Percentiles rank a stretch among this genome's conserved stretches.
phyloP scores from a whole-genome alignment of 805 yeast genomes.

The Lachancea dasiensis region DNA sequence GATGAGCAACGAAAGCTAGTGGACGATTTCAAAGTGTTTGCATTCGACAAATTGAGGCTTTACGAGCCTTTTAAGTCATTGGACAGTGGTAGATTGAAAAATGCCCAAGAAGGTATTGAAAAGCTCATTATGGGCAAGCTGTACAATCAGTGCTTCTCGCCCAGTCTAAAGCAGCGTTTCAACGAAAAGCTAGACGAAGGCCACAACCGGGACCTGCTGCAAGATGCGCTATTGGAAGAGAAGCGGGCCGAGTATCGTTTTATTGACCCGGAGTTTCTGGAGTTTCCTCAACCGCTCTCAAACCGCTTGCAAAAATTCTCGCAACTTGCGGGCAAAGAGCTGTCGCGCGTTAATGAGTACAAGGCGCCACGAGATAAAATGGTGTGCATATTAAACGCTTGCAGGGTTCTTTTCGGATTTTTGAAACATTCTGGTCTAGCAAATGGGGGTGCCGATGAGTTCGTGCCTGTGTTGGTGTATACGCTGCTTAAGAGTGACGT shows the following conservation, averaged over 20 bases:
- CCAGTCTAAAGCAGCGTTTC: constrained; percentile 37
- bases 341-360: constrained; percentile 70
- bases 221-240: constrained; percentile 47
- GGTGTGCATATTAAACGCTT: constrained; percentile 83
- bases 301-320: constrained; percentile 49
- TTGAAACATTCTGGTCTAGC: constrained; percentile 60
- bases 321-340: constrained; percentile 63
- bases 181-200: constrained; percentile 41
- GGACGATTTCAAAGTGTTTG: constrained; percentile 68
- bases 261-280: constrained; percentile 71
- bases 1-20: constrained; percentile 75
- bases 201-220: constrained; percentile 56
- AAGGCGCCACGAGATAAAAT: constrained; percentile 94
- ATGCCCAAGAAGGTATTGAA: constrained; percentile 87
- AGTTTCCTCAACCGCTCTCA: constrained; percentile 51
- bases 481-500: constrained; percentile 69
- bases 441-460: constrained; percentile 84
- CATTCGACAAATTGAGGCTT: constrained; percentile 52
- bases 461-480: constrained; percentile 81
- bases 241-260: constrained; percentile 63
- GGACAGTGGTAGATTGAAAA: constrained; percentile 53
- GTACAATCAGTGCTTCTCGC: constrained; percentile 74
- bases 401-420: constrained; percentile 86
- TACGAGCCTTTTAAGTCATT: constrained; percentile 72
- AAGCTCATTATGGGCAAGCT: constrained; percentile 86